A percentile compares a stretch with the other conserved stretches of the same genome.
Evolutionary conservation across 1,284 basidiomycete species (phyloP).

Genomic region (Pulchroboletus neoregius): DNA sequence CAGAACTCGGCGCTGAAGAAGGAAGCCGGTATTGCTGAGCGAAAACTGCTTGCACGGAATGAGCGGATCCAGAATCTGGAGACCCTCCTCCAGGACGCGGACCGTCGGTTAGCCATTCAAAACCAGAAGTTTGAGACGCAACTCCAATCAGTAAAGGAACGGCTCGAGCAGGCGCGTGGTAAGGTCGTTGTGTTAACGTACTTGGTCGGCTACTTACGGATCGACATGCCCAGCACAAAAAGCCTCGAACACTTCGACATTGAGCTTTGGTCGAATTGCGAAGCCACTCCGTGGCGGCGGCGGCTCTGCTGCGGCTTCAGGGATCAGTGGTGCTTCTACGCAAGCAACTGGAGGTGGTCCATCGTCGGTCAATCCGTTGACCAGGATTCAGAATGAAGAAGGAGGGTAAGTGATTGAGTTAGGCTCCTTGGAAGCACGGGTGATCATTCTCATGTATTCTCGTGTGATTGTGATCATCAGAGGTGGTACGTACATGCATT

Average conservation of each 20-base stretch:
- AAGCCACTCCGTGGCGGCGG: slow-evolving; percentile 94
- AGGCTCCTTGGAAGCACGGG: slow-evolving; percentile 23
- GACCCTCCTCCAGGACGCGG: slow-evolving; percentile 86
- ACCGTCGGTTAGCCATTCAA: slow-evolving; percentile 85
- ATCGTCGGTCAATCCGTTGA: slow-evolving; percentile 54
- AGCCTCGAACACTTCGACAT: slow-evolving; percentile 59
- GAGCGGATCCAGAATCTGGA: slow-evolving; percentile 98
- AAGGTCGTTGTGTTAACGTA: slow-evolving; percentile 30
- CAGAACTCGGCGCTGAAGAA: slow-evolving; percentile 98
- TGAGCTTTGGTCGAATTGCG: slow-evolving; percentile 91
- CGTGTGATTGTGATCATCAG: slow-evolving; percentile 27
- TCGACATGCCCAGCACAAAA: slow-evolving; percentile 61
- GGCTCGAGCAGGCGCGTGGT: slow-evolving; percentile 91
- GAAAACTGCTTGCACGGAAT: slow-evolving; percentile 92
- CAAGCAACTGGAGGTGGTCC: slow-evolving; percentile 43
- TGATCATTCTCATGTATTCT: slow-evolving; percentile 15
- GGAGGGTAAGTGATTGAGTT: slow-evolving; percentile 54
- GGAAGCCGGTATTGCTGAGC: slow-evolving; percentile 94
- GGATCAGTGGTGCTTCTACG: slow-evolving; percentile 38
- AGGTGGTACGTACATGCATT: slow-evolving; percentile 38
- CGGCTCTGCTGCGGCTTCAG: slow-evolving; percentile 48
- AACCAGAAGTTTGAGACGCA: slow-evolving; percentile 96
- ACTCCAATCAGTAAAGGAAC: slow-evolving; percentile 86
- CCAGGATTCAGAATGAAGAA: slow-evolving; percentile 76
- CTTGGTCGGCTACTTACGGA: slow-evolving; percentile 15